A percentile compares a stretch with the other conserved stretches of the same genome.
Conservation (phyloP, 306 rosid species). For the Rubus parviflorus region DNA sequence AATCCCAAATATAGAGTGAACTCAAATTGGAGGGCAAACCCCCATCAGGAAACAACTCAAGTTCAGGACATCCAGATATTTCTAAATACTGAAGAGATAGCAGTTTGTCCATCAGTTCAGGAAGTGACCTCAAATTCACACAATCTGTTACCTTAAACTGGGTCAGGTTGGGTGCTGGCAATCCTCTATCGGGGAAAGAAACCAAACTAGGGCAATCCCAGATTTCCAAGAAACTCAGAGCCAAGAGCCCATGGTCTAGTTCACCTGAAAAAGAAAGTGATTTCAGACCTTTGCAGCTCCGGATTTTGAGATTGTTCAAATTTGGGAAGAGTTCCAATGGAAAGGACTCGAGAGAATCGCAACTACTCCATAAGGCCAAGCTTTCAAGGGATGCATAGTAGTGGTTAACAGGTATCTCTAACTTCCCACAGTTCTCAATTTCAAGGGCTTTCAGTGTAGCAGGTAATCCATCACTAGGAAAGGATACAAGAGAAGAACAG, state of each 20-base stretch:
- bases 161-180: slow-evolving; percentile 33
- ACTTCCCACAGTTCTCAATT: background rate
- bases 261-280: slow-evolving; percentile 25
- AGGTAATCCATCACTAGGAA: background rate
- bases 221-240: slow-evolving; percentile 34
- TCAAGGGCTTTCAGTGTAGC: slow-evolving; percentile 1
- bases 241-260: slow-evolving; percentile 3
- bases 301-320: background rate
- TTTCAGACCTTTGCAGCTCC: slow-evolving; percentile 18
- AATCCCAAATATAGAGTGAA: background rate
- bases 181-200: slow-evolving; percentile 35
- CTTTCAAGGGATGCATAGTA: background rate
- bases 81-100: slow-evolving; percentile 33
- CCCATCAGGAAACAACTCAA: slow-evolving; percentile 24
- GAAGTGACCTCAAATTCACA: slow-evolving; percentile 37
- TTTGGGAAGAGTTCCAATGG: background rate
- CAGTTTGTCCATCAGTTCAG: slow-evolving; percentile 32
- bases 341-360: background rate
- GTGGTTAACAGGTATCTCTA: background rate
- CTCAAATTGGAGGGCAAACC: background rate
- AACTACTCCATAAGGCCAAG: background rate
- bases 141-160: slow-evolving; percentile 30
- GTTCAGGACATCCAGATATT: slow-evolving; percentile 29
- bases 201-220: slow-evolving; percentile 35
- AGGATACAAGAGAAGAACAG: background rate